Evolutionary conservation across 192 early-diverging fungal genomes (phyloP), one percentile per base, ranked within the genome.

Genomic region (Chytriomyces sp.): DNA sequence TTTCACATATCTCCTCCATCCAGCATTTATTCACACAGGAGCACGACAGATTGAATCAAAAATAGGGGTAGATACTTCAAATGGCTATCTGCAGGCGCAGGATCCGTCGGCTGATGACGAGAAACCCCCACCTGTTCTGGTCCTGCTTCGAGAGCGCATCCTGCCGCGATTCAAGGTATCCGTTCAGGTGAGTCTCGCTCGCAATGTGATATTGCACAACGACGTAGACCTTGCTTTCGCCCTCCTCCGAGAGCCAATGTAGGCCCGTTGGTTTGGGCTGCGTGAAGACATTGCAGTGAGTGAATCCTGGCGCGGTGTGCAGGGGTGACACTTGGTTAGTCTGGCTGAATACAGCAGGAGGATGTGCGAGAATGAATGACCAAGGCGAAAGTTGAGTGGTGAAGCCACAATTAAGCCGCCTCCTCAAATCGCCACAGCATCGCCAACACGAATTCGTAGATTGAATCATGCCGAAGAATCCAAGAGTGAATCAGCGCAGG

Each of bases 151-250:
- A 60, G 17, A 81, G n/a, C 2, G 72, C 74, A 44, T 55, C 53
- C 59, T 83, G 81, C 39, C 77, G 64, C 17, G 37, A 37, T 14
- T 59, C 58, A 26, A 83, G 71, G 49, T 83, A 83, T 39, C 26
- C 30, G 54, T 83, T 73, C 22, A 83, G 70, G 58, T 83, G 72
- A 19, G 55, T 32, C 67, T 79, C 75, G 17, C 65, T 71, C 4
- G 65, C 76, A 56, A 83, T 79, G 68, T 80, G 81, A 41, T 83
- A 83, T 58, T 83, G 81, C 7, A 83, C 78, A n/a, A 77, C 75
- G 25, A 78, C 34, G 73, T 83, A 83, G 6, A 77, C 75, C 72
- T 83, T 83, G 17, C 57, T 36, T 32, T 72, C 78, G 36, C 81
- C 81, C 53, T 83, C 81, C 36, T 83, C 81, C 30, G 59, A 65